A percentile compares a stretch with the other conserved stretches of the same genome.
Evolutionary conservation across 1,284 basidiomycete genomes (phyloP).

Genomic region (Thecaphora thlaspeos): DNA sequence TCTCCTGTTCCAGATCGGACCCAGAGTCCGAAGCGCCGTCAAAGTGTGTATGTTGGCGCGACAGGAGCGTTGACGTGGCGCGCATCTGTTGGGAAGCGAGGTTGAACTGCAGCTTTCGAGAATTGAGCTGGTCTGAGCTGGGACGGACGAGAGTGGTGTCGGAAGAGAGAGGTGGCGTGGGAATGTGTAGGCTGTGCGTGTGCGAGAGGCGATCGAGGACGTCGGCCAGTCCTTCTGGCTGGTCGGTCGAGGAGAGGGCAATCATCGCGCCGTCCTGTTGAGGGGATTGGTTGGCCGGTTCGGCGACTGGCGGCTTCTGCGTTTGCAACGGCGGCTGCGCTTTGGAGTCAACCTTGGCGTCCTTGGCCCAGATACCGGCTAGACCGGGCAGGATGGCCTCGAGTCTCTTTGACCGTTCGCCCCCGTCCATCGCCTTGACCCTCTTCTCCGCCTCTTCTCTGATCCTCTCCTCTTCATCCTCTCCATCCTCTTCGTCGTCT

Average conservation of each 20-base stretch:
- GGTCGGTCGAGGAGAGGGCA: too few species aligned
- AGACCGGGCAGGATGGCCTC: constrained; percentile 21
- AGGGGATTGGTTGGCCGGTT: too few species aligned
- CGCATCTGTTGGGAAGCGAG: constrained; percentile 33
- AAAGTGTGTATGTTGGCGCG: constrained; percentile 19
- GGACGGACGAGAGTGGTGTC: too few species aligned
- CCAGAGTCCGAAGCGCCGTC: constrained; percentile 37
- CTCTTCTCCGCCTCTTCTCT: constrained; percentile 9
- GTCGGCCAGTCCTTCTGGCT: constrained; percentile 1
- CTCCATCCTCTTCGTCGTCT: not conserved
- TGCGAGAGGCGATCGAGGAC: too few species aligned
- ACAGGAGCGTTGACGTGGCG: constrained; percentile 15
- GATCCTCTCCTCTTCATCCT: constrained; percentile 5
- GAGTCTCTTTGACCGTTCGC: constrained; percentile 12
- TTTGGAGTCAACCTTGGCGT: too few species aligned
- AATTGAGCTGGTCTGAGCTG: too few species aligned
- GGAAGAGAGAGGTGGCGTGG: too few species aligned
- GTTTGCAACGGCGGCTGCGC: too few species aligned
- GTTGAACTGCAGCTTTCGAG: constrained; percentile 17
- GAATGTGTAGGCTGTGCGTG: too few species aligned
- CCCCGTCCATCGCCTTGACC: constrained; percentile 4
- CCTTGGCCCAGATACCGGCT: constrained; percentile 3
- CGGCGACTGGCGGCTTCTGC: too few species aligned
- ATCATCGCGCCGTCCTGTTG: too few species aligned
- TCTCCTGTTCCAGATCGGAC: constrained; percentile 25